Evolutionary conservation across 2,329 filamentous ascomycete genomes (phyloP).

Genomic region (Fusarium odoratissimum): DNA sequence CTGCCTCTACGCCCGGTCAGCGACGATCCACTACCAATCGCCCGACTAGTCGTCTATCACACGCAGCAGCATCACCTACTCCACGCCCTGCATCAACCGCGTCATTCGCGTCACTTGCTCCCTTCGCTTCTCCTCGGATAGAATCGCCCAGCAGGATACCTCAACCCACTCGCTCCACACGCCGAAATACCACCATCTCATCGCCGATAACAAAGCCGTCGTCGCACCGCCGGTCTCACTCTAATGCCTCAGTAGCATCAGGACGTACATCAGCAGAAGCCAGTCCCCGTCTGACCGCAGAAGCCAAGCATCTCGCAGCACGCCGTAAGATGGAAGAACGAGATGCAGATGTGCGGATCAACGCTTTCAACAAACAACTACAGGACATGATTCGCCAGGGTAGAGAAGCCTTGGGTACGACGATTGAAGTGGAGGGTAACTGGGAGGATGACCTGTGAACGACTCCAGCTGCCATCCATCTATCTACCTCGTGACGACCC

Average conservation of each 20-base stretch:
- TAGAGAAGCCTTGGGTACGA: conserved; percentile 84
- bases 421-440: conserved; percentile 66
- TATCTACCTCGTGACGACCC: conserved; percentile 6
- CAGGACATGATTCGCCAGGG: conserved; percentile 91
- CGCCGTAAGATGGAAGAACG: conserved; percentile 78
- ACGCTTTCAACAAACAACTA: conserved; percentile 81
- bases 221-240: conserved; percentile 58
- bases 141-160: conserved; percentile 59
- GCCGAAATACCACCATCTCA: conserved; percentile 32
- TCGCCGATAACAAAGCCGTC: conserved; percentile 27
- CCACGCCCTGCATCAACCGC: conserved; percentile 47
- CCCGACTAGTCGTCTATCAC: conserved; percentile 59
- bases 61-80: conserved; percentile 40
- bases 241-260: conserved; percentile 57
- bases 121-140: conserved; percentile 49
- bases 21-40: conserved; percentile 40
- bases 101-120: conserved; percentile 51
- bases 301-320: conserved; percentile 80
- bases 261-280: conserved; percentile 44
- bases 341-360: conserved; percentile 82
- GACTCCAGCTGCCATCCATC: conserved; percentile 11
- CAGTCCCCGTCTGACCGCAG: conserved; percentile 67
- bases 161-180: conserved; percentile 22
- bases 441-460: conserved; percentile 55
- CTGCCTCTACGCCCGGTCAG: conserved; percentile 43